phyloP scores from a whole-genome alignment of 139 green algal species.

The Pycnococcus provasolii region DNA sequence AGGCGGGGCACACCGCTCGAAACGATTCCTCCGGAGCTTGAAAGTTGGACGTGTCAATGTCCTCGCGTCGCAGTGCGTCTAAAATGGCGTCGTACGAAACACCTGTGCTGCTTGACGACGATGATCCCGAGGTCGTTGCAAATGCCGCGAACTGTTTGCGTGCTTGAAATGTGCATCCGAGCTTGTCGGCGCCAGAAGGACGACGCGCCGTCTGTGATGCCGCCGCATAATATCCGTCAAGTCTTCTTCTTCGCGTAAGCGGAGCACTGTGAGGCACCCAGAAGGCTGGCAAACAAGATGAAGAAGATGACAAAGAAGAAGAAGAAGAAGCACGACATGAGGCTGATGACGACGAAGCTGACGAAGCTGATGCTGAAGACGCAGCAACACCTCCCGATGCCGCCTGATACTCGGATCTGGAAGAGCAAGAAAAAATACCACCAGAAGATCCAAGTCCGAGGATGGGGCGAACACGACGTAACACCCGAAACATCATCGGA shows the following conservation, averaged over 20 bases:
- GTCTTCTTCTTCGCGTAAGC: no score
- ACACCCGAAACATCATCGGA: background rate
- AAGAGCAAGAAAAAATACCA: background rate
- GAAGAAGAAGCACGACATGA: background rate
- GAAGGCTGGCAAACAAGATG: background rate
- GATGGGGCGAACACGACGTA: background rate
- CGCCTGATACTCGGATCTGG: background rate
- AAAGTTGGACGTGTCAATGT: no score
- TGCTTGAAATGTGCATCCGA: no score
- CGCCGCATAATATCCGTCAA: no score
- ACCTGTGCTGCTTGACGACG: no score
- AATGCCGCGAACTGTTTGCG: no score
- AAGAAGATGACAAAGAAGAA: constrained; percentile 8
- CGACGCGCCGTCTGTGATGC: no score
- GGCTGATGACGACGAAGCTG: constrained; percentile 3
- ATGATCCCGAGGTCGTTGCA: no score
- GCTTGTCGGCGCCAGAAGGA: no score
- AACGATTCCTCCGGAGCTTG: constrained; percentile 28
- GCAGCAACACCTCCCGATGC: background rate
- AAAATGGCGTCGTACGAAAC: no score
- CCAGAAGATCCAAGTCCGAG: background rate
- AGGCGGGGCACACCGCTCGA: constrained; percentile 37
- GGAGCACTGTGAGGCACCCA: no score
- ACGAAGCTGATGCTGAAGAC: background rate
- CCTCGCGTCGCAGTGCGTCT: no score